Percentiles rank a stretch among this genome's conserved stretches.
Evolutionary conservation across 2,329 filamentous ascomycete species (phyloP).

Genomic region (Trichoderma koningii): DNA sequence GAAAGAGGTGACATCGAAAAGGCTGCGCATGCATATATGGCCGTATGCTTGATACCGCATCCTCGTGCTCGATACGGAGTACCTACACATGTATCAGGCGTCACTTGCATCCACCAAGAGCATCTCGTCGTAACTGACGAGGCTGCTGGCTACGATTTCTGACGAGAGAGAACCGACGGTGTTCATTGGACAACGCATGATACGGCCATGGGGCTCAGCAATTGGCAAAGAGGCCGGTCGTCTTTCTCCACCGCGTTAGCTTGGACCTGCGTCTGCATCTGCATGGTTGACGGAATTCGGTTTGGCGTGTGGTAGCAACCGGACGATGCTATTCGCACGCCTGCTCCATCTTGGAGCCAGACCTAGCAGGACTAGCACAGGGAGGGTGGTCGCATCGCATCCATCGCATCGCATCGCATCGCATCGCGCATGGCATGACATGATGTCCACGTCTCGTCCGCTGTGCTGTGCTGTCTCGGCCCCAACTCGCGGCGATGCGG

Average conservation of each 20-base stretch:
- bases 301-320: slow-evolving; percentile 20
- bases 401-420: slow-evolving; percentile 16
- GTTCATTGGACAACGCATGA: slow-evolving; percentile 4
- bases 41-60: too few species aligned
- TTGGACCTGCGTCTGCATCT: slow-evolving; percentile 31
- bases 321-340: background rate
- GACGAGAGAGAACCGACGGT: slow-evolving; percentile 2
- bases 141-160: slow-evolving; percentile 1
- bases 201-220: slow-evolving; percentile 1
- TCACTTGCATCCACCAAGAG: background rate
- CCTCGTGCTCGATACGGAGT: background rate
- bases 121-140: background rate
- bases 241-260: slow-evolving; percentile 23
- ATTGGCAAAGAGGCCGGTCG: background rate
- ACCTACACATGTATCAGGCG: background rate
- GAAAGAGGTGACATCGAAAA: background rate
- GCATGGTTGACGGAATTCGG: slow-evolving; percentile 28
- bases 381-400: slow-evolving; percentile 16
- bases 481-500: slow-evolving; percentile 2
- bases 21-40: background rate
- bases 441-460: slow-evolving; percentile 12
- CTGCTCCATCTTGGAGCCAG: background rate
- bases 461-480: background rate
- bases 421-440: slow-evolving; percentile 11
- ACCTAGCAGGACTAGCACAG: background rate